Conservation (phyloP, 140 eudicot genomes). For the Flaveria floridana region DNA sequence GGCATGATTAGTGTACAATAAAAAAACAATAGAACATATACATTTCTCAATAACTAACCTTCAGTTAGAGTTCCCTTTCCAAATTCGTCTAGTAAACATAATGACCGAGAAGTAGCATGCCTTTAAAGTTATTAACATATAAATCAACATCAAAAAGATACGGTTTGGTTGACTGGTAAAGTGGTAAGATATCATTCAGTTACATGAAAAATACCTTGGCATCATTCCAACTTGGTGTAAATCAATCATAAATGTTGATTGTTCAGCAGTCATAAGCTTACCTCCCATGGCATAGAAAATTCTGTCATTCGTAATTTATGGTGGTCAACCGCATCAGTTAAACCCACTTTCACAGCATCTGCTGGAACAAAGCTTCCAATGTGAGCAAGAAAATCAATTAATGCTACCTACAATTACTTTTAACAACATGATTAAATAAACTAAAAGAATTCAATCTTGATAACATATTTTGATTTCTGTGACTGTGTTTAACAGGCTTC, state of each 20-base stretch:
- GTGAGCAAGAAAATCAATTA: slow-evolving; percentile 91
- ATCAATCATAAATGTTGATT: slow-evolving; percentile 86
- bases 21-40: background rate
- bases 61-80: slow-evolving; percentile 93
- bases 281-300: slow-evolving; percentile 92
- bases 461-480: slow-evolving; percentile 6
- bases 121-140: slow-evolving; percentile 38
- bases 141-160: background rate
- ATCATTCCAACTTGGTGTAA: slow-evolving; percentile 88
- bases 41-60: slow-evolving; percentile 47
- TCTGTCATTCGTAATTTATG: slow-evolving; percentile 39
- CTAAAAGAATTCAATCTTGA: background rate
- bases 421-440: background rate
- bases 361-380: slow-evolving; percentile 96
- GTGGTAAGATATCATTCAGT: slow-evolving; percentile 4
- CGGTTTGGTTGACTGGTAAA: background rate
- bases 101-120: slow-evolving; percentile 78
- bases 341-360: slow-evolving; percentile 81
- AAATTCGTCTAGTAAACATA: slow-evolving; percentile 84
- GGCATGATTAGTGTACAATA: slow-evolving; percentile 25
- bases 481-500: background rate
- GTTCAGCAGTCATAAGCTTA: slow-evolving; percentile 81
- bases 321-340: slow-evolving; percentile 44
- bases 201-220: slow-evolving; percentile 55
- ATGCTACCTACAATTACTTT: slow-evolving; percentile 62